phyloP scores from a whole-genome alignment of 148 eudicot genomes.

The Linanthus parryae region DNA sequence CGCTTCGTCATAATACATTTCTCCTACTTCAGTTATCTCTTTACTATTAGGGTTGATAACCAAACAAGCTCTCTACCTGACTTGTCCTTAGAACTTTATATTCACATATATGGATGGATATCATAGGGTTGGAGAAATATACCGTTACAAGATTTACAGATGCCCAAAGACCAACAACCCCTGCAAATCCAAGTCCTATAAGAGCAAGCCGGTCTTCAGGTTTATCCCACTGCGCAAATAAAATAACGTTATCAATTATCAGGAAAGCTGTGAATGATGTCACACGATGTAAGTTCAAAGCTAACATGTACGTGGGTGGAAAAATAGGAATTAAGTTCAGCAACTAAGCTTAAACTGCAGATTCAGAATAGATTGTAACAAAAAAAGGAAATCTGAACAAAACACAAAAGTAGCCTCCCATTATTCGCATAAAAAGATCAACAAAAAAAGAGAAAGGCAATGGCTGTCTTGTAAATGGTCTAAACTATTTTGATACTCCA shows the following conservation, averaged over 20 bases:
- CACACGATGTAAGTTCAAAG: background rate
- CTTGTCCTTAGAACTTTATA: background rate
- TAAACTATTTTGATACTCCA: too few relatives aligned
- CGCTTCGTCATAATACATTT: background rate
- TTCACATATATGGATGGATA: background rate
- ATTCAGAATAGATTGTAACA: too few relatives aligned
- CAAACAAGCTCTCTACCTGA: background rate
- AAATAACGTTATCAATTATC: background rate
- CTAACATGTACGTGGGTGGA: background rate
- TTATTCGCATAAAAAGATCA: background rate
- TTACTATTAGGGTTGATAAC: background rate
- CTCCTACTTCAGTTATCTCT: background rate
- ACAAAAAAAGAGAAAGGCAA: too few relatives aligned
- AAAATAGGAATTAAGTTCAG: too few relatives aligned
- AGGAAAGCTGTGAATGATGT: background rate
- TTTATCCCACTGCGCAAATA: conserved; percentile 67
- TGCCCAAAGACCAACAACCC: conserved; percentile 75
- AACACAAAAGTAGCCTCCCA: background rate
- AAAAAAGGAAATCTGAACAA: background rate
- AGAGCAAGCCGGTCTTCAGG: conserved; percentile 85
- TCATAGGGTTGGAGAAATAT: conserved; percentile 15
- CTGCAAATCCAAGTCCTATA: conserved; percentile 82
- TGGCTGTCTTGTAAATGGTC: too few relatives aligned
- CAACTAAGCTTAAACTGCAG: background rate
- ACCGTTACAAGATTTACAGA: conserved; percentile 63